phyloP scores from a whole-genome alignment of 1,284 basidiomycete genomes.

The Cutaneotrichosporon sp. region DNA sequence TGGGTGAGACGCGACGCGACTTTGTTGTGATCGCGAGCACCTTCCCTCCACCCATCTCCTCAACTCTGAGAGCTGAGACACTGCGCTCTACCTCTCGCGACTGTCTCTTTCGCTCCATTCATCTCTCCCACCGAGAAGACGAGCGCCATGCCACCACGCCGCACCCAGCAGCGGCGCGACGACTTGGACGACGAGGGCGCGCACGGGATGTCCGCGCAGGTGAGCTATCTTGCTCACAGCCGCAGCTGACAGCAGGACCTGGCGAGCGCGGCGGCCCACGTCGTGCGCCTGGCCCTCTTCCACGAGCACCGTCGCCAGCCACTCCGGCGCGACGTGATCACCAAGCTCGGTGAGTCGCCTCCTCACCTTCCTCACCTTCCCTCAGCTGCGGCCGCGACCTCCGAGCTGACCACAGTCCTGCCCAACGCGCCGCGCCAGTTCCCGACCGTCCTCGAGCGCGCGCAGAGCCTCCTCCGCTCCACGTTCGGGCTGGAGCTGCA shows the following conservation, averaged over 20 bases:
- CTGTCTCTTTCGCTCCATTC: no score
- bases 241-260: constrained; percentile 34
- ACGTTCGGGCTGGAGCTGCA: constrained; percentile 50
- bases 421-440: constrained; percentile 32
- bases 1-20: not conserved
- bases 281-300: constrained; percentile 48
- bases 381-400: no score
- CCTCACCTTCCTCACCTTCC: no score
- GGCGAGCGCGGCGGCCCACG: constrained; percentile 31
- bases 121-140: no score
- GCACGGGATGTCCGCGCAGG: not conserved
- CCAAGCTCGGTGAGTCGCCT: constrained; percentile 39
- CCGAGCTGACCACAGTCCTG: constrained; percentile 27
- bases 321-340: constrained; percentile 38
- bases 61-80: not conserved
- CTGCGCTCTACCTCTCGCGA: no score
- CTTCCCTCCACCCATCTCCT: not conserved
- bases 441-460: constrained; percentile 33
- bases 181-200: constrained; percentile 4
- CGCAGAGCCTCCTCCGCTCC: constrained; percentile 34
- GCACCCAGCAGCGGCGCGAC: not conserved
- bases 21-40: not conserved
- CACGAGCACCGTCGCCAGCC: constrained; percentile 42
- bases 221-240: not conserved
- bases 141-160: constrained; percentile 10